phyloP scores from a whole-genome alignment of 2,329 filamentous ascomycete species.

The Teratosphaeria destructans region DNA sequence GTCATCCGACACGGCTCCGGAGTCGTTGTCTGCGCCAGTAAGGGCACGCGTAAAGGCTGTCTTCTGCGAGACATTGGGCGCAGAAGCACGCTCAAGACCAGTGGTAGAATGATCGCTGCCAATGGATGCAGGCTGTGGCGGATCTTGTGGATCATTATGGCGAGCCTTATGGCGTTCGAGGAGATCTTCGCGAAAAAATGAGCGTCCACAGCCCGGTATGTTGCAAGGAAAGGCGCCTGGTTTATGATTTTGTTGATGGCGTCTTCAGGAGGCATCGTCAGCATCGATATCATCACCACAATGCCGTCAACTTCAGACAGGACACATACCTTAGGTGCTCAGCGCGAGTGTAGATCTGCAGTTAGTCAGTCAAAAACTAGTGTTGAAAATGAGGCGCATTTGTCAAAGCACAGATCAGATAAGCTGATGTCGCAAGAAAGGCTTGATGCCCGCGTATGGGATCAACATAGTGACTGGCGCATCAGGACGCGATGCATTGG shows the following conservation, averaged over 20 bases:
- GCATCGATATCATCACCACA: neutral
- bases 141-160: constrained; percentile 23
- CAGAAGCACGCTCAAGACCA: constrained; percentile 1
- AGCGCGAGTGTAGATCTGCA: constrained; percentile 36
- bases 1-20: neutral
- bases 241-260: constrained; percentile 38
- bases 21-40: neutral
- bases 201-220: constrained; percentile 30
- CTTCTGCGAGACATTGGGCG: neutral
- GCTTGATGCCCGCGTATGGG: neutral
- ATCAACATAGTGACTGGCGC: neutral
- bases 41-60: neutral
- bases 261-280: constrained; percentile 19
- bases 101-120: constrained; percentile 12
- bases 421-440: neutral
- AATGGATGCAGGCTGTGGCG: constrained; percentile 13
- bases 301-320: neutral
- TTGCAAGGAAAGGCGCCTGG: constrained; percentile 32
- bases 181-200: constrained; percentile 36
- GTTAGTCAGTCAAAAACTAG: constrained; percentile 15
- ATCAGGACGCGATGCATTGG: neutral
- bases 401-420: neutral
- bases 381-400: too few relatives aligned
- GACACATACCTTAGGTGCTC: constrained; percentile 34
- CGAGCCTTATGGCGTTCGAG: constrained; percentile 34